phyloP scores from a whole-genome alignment of 805 yeast genomes.

The Saccharomycopsis fibuligera region DNA sequence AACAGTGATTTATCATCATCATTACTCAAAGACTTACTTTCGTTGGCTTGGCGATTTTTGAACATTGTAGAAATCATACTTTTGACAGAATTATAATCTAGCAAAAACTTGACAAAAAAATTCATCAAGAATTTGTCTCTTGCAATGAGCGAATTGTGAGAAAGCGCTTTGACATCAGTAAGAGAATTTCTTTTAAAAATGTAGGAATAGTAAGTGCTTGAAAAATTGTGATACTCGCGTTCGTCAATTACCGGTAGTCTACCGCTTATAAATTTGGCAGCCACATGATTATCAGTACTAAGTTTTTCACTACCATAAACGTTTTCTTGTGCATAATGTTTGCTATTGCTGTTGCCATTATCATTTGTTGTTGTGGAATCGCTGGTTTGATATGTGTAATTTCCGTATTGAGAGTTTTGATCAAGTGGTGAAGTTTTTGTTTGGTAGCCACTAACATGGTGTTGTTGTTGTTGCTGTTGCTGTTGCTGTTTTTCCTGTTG shows the following conservation, averaged over 20 bases:
- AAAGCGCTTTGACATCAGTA: constrained; percentile 9
- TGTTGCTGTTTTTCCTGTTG: neutral
- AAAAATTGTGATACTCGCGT: constrained; percentile 1
- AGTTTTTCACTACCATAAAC: no score
- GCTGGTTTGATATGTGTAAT: no score
- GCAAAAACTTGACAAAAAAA: constrained; percentile 11
- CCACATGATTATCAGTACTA: no score
- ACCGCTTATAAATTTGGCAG: no score
- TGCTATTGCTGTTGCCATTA: no score
- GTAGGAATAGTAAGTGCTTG: constrained; percentile 9
- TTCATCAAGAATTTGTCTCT: constrained; percentile 13
- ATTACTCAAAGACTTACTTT: neutral
- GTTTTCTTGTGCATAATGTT: no score
- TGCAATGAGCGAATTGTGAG: constrained; percentile 7
- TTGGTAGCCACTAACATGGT: no score
- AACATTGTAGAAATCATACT: constrained; percentile 5
- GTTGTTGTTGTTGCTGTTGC: neutral
- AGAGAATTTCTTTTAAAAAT: constrained; percentile 2
- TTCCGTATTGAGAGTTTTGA: no score
- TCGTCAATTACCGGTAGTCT: constrained; percentile 11
- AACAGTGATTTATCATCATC: neutral
- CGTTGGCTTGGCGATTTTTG: neutral
- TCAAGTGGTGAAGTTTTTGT: no score
- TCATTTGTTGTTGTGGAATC: no score
- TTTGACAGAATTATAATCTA: constrained; percentile 12